These are phyloP conservation scores for Pyricularia sp. DNA, from an alignment of 2,329 filamentous ascomycete species.

Conservation along the genomic window DNA sequence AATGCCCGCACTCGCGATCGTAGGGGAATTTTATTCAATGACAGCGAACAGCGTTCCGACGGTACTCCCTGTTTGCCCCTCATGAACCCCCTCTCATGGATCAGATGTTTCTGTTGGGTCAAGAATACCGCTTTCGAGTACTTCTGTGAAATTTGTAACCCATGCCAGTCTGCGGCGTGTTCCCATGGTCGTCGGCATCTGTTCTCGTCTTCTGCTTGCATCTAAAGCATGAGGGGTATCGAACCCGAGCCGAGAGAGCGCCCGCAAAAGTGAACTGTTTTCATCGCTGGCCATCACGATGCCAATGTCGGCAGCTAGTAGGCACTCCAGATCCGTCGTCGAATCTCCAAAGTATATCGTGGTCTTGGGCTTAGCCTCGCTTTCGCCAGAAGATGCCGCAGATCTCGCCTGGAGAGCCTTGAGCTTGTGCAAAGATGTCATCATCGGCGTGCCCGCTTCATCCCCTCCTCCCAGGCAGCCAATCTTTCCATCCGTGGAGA, in stretches of 20 bases:
- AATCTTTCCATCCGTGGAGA: conserved; percentile 24
- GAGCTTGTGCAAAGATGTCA: conserved; percentile 33
- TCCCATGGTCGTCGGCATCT: not conserved
- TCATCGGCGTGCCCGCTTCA: conserved; percentile 15
- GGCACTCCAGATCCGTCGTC: conserved; percentile 40
- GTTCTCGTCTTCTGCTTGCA: not conserved
- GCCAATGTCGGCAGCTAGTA: conserved; percentile 27
- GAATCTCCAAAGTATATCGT: conserved; percentile 47
- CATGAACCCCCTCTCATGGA: not conserved
- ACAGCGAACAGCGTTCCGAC: too few species aligned
- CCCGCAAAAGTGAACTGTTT: conserved; percentile 19
- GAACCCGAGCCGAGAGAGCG: conserved; percentile 23
- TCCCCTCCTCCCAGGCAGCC: conserved; percentile 20
- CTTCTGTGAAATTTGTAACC: conserved; percentile 30
- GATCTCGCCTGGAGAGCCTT: conserved; percentile 18
- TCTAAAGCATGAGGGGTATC: conserved; percentile 23
- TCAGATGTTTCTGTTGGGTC: not conserved
- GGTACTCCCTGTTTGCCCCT: too few species aligned
- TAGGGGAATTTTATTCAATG: not conserved
- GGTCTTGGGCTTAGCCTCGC: conserved; percentile 6
- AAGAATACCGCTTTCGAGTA: conserved; percentile 14
- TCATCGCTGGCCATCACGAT: conserved; percentile 31
- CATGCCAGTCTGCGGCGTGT: conserved; percentile 19
- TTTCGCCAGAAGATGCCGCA: conserved; percentile 11
- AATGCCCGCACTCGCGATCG: too few species aligned